Evolutionary conservation across 352 stramenopile species (phyloP).

Genomic region (Phytophthora pluvialis): DNA sequence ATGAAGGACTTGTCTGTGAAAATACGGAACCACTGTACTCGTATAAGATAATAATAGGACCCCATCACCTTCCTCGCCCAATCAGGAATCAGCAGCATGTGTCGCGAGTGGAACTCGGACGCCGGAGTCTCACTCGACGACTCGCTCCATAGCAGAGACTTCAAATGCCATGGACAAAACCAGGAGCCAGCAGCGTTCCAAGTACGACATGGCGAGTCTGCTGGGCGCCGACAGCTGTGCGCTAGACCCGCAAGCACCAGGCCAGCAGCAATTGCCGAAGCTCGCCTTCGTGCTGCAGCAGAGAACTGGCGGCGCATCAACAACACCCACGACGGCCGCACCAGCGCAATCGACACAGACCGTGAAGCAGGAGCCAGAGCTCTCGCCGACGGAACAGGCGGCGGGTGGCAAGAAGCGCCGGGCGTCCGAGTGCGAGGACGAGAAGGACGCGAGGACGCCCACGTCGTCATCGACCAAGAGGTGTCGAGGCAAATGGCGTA

Average conservation of each 20-base stretch:
- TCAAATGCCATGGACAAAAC: neutral
- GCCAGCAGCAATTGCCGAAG: conserved; percentile 20
- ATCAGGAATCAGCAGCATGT: neutral
- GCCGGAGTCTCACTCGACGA: conserved; percentile 17
- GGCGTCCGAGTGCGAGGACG: conserved; percentile 25
- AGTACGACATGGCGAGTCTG: conserved; percentile 33
- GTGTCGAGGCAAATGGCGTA: conserved; percentile 37
- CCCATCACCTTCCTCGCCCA: conserved; percentile 6
- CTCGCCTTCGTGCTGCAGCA: conserved; percentile 25
- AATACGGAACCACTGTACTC: too few relatives aligned
- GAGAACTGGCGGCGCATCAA: neutral
- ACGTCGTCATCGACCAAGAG: conserved; percentile 12
- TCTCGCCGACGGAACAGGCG: neutral
- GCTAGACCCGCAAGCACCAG: neutral
- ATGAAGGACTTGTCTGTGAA: too few relatives aligned
- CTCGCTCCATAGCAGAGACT: conserved; percentile 3
- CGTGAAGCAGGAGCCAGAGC: neutral
- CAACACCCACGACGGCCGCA: neutral
- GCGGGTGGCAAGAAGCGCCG: conserved; percentile 15
- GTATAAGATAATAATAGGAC: neutral
- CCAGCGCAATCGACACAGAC: neutral
- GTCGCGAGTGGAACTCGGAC: neutral
- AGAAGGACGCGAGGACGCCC: conserved; percentile 5
- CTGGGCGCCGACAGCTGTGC: conserved; percentile 5
- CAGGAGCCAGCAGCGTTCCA: conserved; percentile 7